Evolutionary conservation across 2,329 filamentous ascomycete species (phyloP).

Genomic region (Ascochyta fabae): DNA sequence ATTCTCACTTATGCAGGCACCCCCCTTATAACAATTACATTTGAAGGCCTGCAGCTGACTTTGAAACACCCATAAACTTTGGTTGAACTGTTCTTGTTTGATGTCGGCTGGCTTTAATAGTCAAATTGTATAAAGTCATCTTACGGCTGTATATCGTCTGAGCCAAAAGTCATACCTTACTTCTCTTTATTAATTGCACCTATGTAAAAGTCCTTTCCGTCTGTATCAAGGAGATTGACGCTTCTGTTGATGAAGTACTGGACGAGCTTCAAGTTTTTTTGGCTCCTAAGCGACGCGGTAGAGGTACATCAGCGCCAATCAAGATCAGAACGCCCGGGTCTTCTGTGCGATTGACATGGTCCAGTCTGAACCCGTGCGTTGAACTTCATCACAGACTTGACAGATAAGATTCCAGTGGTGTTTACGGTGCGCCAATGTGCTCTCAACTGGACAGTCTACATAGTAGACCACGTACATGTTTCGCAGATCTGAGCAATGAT

Average conservation of each 20-base stretch:
- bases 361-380: not conserved
- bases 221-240: not conserved
- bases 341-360: not conserved
- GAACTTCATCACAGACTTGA: not conserved
- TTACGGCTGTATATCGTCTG: too few species aligned
- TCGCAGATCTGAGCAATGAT: not conserved
- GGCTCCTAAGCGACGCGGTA: not conserved
- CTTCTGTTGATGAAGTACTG: not conserved
- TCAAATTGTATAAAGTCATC: too few species aligned
- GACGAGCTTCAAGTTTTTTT: not conserved
- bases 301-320: constrained; percentile 1
- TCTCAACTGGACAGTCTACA: not conserved
- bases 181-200: not conserved
- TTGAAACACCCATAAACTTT: too few species aligned
- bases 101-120: too few species aligned
- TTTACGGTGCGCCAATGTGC: constrained; percentile 1
- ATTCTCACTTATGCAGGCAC: too few species aligned
- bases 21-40: too few species aligned
- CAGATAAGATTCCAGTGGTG: not conserved
- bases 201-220: constrained; percentile 2
- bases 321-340: not conserved
- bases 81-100: too few species aligned
- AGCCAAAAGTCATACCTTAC: not conserved
- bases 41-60: too few species aligned
- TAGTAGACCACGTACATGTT: constrained; percentile 1